These are phyloP conservation scores for Coffea eugenioides DNA, from an alignment of 257 asterid genomes.

Conservation along the genomic window DNA sequence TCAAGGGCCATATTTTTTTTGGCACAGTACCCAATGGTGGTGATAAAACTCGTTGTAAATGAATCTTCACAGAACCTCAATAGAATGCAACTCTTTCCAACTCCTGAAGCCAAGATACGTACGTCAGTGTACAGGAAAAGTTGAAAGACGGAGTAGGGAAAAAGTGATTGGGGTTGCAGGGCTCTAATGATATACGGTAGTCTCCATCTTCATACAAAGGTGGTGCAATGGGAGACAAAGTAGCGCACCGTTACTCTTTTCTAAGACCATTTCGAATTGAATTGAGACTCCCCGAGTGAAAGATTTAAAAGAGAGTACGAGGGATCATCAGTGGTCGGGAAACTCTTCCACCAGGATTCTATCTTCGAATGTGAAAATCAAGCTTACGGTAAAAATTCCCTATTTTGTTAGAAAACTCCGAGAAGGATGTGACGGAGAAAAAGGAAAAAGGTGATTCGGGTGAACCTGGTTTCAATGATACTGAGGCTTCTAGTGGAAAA, in stretches of 20 bases:
- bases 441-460: too few species aligned
- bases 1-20: background rate
- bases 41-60: slow-evolving; percentile 23
- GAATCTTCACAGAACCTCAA: slow-evolving; percentile 26
- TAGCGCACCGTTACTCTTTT: background rate
- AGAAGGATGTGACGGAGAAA: background rate
- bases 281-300: background rate
- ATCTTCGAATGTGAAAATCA: background rate
- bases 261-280: background rate
- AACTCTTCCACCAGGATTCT: background rate
- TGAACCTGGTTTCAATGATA: background rate
- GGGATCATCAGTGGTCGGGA: background rate
- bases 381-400: background rate
- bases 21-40: slow-evolving; percentile 21
- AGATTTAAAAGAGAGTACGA: background rate
- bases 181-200: background rate
- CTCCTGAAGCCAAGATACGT: slow-evolving; percentile 16
- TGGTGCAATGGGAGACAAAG: background rate
- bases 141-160: background rate
- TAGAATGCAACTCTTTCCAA: slow-evolving; percentile 27
- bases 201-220: background rate
- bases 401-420: too few species aligned
- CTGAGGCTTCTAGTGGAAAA: background rate
- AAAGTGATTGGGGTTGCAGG: background rate
- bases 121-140: background rate